phyloP scores from a whole-genome alignment of 768 basidiomycete species.

The Mycena haematopus region DNA sequence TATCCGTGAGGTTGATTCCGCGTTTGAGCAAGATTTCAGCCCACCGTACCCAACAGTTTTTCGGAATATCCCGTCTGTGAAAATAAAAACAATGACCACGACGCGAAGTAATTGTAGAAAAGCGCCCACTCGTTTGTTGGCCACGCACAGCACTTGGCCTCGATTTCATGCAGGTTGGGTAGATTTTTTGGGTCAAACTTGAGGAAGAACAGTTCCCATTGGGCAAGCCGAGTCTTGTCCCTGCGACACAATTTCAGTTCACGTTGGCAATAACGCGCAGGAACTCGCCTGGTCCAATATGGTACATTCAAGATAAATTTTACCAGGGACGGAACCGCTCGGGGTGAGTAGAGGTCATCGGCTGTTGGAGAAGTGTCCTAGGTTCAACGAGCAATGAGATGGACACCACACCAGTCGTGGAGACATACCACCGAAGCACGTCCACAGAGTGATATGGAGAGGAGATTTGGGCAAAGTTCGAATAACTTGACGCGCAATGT shows the following conservation, averaged over 20 bases:
- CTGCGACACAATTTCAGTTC: neutral
- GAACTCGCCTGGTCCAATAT: neutral
- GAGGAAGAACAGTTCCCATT: slow-evolving; percentile 11
- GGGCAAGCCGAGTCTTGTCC: neutral
- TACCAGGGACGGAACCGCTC: neutral
- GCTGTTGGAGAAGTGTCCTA: neutral
- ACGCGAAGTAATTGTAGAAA: neutral
- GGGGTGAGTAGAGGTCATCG: neutral
- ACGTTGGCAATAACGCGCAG: too few species aligned
- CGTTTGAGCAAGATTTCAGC: slow-evolving; percentile 13
- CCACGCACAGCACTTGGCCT: slow-evolving; percentile 2
- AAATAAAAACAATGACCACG: neutral
- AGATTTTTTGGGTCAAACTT: neutral
- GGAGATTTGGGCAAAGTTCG: slow-evolving; percentile 3
- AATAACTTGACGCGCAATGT: neutral
- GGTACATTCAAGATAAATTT: neutral
- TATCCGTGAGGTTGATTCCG: slow-evolving; percentile 11
- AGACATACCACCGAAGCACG: neutral
- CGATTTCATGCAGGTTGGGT: slow-evolving; percentile 13
- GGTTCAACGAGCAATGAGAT: neutral
- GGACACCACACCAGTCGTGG: neutral
- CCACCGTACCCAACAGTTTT: slow-evolving; percentile 24
- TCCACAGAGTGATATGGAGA: neutral
- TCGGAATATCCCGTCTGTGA: slow-evolving; percentile 18
- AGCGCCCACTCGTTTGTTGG: slow-evolving; percentile 22